Conservation (phyloP, 192 early-diverging fungal species). For the Entrophospora sp. region DNA sequence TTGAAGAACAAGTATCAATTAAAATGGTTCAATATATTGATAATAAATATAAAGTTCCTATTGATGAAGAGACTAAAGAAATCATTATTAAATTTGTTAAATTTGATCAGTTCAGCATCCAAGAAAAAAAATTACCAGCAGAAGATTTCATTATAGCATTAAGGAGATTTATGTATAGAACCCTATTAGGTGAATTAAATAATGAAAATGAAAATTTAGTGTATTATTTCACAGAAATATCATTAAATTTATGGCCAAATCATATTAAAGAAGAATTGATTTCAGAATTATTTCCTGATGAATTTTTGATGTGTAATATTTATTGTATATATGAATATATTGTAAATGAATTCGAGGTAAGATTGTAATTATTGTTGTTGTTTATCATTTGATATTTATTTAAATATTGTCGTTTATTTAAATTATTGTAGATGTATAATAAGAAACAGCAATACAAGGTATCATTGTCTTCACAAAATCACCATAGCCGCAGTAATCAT, state of each 20-base stretch:
- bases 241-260: neutral
- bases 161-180: constrained; percentile 3
- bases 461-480: no score
- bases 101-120: neutral
- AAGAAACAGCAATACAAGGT: no score
- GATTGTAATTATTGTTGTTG: no score
- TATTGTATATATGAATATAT: neutral
- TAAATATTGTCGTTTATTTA: no score
- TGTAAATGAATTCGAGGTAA: neutral
- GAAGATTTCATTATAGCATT: neutral
- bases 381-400: no score
- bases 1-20: constrained; percentile 13
- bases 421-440: no score
- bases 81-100: neutral
- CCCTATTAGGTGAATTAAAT: neutral
- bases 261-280: neutral
- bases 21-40: neutral
- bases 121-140: neutral
- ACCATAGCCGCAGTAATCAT: no score
- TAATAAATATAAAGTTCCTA: neutral
- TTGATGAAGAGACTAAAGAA: neutral
- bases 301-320: neutral
- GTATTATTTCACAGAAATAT: neutral
- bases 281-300: neutral
- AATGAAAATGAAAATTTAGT: neutral